phyloP scores from a whole-genome alignment of 2,329 filamentous ascomycete species.

The Diaporthe sp. region DNA sequence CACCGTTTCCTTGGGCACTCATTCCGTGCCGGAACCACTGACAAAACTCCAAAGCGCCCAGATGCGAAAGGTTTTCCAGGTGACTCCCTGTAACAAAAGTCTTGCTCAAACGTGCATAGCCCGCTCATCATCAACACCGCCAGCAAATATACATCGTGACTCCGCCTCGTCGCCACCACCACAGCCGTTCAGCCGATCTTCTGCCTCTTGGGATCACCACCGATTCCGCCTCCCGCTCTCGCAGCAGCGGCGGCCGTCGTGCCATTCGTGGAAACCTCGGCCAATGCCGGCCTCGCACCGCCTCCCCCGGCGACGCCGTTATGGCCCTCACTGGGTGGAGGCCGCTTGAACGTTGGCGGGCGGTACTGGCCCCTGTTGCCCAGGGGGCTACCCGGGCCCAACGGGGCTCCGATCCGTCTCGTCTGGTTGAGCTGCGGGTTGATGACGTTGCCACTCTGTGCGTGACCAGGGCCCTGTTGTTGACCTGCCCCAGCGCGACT shows the following conservation, averaged over 20 bases:
- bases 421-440: slow-evolving; percentile 69
- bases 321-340: slow-evolving; percentile 51
- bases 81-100: background rate
- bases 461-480: slow-evolving; percentile 34
- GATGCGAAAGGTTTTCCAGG: background rate
- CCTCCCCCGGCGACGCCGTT: slow-evolving; percentile 41
- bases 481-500: background rate
- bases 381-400: slow-evolving; percentile 67
- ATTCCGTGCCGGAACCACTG: background rate
- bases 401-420: slow-evolving; percentile 72
- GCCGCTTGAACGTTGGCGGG: slow-evolving; percentile 71
- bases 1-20: background rate
- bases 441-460: slow-evolving; percentile 56
- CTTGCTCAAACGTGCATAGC: background rate
- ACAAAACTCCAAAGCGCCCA: slow-evolving; percentile 22
- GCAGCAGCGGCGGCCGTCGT: slow-evolving; percentile 45
- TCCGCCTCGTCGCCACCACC: no score
- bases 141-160: background rate
- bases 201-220: slow-evolving; percentile 66
- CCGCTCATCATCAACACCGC: no score
- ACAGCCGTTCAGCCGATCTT: slow-evolving; percentile 51
- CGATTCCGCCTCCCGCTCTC: slow-evolving; percentile 45
- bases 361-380: slow-evolving; percentile 71
- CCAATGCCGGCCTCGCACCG: slow-evolving; percentile 58
- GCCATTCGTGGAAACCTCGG: slow-evolving; percentile 65